phyloP scores from a whole-genome alignment of 345 rosid species.

The Boechera divaricarpa region DNA sequence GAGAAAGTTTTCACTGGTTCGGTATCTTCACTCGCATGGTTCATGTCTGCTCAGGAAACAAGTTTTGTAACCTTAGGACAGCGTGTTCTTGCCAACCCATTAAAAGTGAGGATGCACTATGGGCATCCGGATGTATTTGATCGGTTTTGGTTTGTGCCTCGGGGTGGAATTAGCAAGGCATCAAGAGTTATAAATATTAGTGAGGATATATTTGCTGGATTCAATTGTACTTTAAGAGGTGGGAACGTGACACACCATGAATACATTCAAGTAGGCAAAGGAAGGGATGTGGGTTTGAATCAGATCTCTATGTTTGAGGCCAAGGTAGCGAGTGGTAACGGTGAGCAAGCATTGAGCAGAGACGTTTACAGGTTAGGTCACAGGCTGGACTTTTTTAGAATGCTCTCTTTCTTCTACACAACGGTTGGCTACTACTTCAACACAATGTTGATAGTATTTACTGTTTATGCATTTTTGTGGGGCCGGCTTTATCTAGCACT shows the following conservation, averaged over 20 bases:
- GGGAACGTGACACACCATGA: constrained; percentile 99
- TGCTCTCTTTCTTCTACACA: constrained; percentile 94
- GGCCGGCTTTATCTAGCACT: constrained; percentile 92
- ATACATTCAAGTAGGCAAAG: constrained; percentile 96
- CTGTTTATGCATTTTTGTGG: constrained; percentile 96
- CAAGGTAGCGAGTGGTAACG: constrained; percentile 99
- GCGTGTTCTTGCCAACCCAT: constrained; percentile 94
- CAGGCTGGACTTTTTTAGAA: constrained; percentile 93
- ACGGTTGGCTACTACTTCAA: constrained; percentile 94
- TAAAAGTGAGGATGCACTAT: constrained; percentile 97
- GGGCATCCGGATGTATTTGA: constrained; percentile 99
- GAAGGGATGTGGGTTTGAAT: constrained; percentile 98
- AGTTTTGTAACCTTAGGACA: constrained; percentile 96
- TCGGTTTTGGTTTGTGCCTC: constrained; percentile 95
- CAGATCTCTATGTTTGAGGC: constrained; percentile 99
- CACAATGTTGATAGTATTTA: constrained; percentile 88
- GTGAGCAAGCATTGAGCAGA: constrained; percentile 97
- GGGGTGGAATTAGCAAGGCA: constrained; percentile 98
- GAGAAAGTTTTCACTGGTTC: constrained; percentile 97
- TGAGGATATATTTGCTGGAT: constrained; percentile 99
- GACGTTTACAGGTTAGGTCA: constrained; percentile 98
- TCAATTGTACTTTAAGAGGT: constrained; percentile 96
- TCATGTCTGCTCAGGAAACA: constrained; percentile 90
- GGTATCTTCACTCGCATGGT: constrained; percentile 94
- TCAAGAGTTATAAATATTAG: constrained; percentile 95